These are phyloP conservation scores for Bremia lactucae DNA, from an alignment of 352 stramenopile species.

Conservation along the genomic window DNA sequence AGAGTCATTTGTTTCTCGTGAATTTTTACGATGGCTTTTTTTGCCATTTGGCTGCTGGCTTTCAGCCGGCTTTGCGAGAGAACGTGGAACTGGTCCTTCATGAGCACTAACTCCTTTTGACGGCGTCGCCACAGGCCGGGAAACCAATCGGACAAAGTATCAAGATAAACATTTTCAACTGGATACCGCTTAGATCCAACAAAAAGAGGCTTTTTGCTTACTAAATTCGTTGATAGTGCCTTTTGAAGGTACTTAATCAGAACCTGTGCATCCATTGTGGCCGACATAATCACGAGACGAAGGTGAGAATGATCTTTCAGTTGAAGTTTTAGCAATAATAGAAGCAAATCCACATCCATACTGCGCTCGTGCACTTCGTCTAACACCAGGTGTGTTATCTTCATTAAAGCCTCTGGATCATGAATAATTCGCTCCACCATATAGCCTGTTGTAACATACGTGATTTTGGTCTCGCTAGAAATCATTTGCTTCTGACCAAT, in stretches of 20 bases:
- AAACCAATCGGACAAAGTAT: conserved; percentile 33
- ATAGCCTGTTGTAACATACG: conserved; percentile 96
- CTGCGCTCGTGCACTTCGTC: conserved; percentile 93
- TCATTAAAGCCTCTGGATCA: conserved; percentile 76
- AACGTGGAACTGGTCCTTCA: conserved; percentile 29
- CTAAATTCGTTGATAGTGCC: conserved; percentile 35
- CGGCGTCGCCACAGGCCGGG: conserved; percentile 24
- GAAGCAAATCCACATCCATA: conserved; percentile 94
- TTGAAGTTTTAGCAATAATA: conserved; percentile 83
- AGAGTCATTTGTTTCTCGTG: conserved; percentile 54
- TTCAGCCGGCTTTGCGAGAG: conserved; percentile 18
- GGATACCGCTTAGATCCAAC: conserved; percentile 74
- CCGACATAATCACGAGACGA: conserved; percentile 93
- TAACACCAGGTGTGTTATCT: conserved; percentile 92
- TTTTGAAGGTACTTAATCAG: conserved; percentile 83
- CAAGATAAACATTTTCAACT: conserved; percentile 55
- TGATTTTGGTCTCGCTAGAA: conserved; percentile 87
- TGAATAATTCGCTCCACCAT: conserved; percentile 92
- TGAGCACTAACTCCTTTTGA: conserved; percentile 34
- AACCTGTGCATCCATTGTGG: conserved; percentile 90
- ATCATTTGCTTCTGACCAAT: conserved; percentile 88
- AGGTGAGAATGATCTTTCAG: conserved; percentile 55
- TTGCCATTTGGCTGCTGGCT: conserved; percentile 41
- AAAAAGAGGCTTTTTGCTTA: conserved; percentile 55
- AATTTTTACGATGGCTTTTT: conserved; percentile 40